Percentiles rank a stretch among this genome's conserved stretches.
Conservation (phyloP, 2,329 filamentous ascomycete species). For the Microascus cirrosus region DNA sequence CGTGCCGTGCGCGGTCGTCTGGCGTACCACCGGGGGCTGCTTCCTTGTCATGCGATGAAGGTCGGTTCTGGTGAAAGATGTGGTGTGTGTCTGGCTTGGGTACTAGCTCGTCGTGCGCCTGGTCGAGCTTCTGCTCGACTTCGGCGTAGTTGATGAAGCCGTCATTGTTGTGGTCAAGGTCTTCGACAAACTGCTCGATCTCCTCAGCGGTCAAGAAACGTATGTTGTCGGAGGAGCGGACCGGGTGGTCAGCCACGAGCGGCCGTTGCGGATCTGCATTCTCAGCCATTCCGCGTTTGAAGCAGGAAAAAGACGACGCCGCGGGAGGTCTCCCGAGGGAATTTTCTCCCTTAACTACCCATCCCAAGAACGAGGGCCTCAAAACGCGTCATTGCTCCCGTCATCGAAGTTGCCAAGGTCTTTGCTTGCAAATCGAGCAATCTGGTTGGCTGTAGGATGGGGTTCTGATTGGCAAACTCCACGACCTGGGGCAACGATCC, state of each 20-base stretch:
- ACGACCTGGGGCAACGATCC: too few species aligned
- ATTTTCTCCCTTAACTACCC: too few species aligned
- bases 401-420: too few species aligned
- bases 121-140: constrained; percentile 39
- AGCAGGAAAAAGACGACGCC: too few species aligned
- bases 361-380: too few species aligned
- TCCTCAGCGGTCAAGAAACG: constrained; percentile 32
- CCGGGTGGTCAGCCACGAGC: constrained; percentile 14
- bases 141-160: constrained; percentile 40
- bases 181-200: constrained; percentile 38
- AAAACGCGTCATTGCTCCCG: too few species aligned
- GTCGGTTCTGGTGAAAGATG: background rate
- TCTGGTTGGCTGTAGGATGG: too few species aligned
- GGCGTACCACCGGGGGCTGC: constrained; percentile 19
- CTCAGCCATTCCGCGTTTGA: background rate
- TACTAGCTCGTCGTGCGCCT: constrained; percentile 37
- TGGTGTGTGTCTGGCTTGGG: constrained; percentile 24
- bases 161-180: constrained; percentile 38
- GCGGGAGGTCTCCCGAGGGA: too few species aligned
- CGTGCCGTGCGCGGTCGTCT: constrained; percentile 30
- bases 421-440: too few species aligned
- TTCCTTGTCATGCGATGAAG: constrained; percentile 27
- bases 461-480: too few species aligned
- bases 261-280: background rate
- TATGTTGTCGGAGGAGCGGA: constrained; percentile 13